These are phyloP conservation scores for Dactylellina haptotyla DNA, from an alignment of 2,329 filamentous ascomycete species.

Conservation along the genomic window DNA sequence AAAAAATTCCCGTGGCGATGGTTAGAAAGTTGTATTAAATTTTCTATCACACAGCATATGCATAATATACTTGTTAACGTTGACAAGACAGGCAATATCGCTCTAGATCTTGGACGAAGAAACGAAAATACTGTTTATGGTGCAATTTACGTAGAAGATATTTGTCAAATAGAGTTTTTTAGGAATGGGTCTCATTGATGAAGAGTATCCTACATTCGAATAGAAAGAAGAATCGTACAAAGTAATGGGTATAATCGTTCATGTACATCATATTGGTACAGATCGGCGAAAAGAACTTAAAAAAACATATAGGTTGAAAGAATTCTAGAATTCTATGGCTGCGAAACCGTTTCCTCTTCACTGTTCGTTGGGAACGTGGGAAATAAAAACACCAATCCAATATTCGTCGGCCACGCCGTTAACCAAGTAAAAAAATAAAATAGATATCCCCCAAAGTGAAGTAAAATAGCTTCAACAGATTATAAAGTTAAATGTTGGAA, in stretches of 20 bases:
- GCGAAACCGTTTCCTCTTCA: constrained; percentile 6
- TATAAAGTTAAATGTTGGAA: constrained; percentile 37
- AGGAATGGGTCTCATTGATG: too few species aligned
- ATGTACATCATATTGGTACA: constrained; percentile 53
- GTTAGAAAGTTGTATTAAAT: too few species aligned
- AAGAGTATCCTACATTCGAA: not conserved
- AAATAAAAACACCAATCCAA: constrained; percentile 23
- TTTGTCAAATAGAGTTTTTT: too few species aligned
- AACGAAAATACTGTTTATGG: too few species aligned
- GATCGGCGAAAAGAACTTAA: constrained; percentile 19
- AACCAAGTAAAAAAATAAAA: not conserved
- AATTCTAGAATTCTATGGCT: constrained; percentile 5
- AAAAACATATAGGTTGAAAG: constrained; percentile 8
- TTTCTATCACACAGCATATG: too few species aligned
- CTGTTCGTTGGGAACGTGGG: not conserved
- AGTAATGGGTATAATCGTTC: constrained; percentile 51
- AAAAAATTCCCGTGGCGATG: not conserved
- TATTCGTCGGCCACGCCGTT: constrained; percentile 21
- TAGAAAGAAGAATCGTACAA: constrained; percentile 37
- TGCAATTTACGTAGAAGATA: too few species aligned
- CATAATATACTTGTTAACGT: too few species aligned
- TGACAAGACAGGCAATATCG: too few species aligned
- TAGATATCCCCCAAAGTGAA: not conserved
- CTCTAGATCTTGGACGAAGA: too few species aligned
- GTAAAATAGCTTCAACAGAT: constrained; percentile 40